Conservation (phyloP, 345 rosid genomes). For the Brassica rapa region DNA sequence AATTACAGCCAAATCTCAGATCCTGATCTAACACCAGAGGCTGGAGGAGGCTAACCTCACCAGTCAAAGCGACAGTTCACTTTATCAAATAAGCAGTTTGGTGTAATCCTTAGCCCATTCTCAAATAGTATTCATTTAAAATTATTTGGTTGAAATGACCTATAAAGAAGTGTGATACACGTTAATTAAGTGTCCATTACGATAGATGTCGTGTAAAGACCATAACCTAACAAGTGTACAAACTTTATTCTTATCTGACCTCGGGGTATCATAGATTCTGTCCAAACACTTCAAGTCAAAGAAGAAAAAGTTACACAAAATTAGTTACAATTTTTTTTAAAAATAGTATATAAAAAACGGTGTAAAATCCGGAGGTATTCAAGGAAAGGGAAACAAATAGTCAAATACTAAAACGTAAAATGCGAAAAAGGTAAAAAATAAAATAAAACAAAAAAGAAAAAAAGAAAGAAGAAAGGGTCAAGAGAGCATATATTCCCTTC, state of each 20-base stretch:
- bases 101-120: not conserved
- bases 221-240: not conserved
- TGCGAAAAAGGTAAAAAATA: not conserved
- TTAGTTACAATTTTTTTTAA: not conserved
- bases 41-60: not conserved
- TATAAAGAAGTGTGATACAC: not conserved
- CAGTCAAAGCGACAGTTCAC: not conserved
- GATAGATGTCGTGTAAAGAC: not conserved
- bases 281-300: slow-evolving; percentile 18
- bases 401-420: not conserved
- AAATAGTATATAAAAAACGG: not conserved
- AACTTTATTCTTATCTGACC: not conserved
- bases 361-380: slow-evolving; percentile 3
- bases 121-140: not conserved
- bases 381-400: not conserved
- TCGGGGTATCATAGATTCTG: slow-evolving; percentile 5
- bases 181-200: not conserved
- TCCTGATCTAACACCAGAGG: not conserved
- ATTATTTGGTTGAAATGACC: not conserved
- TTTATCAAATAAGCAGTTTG: not conserved
- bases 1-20: not conserved
- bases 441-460: not conserved
- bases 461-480: slow-evolving; percentile 5
- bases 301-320: slow-evolving; percentile 14
- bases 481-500: not conserved